Percentiles rank a stretch among this genome's conserved stretches.
Evolutionary conservation across 2,329 filamentous ascomycete genomes (phyloP).

Genomic region (Coleophoma eucalyptorum): DNA sequence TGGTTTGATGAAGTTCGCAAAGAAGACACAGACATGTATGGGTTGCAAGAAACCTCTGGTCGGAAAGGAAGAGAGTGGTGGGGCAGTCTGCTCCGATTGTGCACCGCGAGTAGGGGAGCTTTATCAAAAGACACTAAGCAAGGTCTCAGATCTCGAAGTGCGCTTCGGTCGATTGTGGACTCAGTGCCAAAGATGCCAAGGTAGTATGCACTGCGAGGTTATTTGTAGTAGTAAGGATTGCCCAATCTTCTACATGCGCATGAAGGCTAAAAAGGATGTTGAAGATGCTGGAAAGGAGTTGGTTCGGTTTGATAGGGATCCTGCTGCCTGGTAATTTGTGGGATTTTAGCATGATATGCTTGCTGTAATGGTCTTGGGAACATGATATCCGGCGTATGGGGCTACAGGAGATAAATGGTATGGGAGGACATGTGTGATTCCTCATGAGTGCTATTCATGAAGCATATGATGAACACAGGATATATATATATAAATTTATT

Average conservation of each 20-base stretch:
- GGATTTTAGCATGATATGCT: background rate
- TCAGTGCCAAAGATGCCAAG: constrained; percentile 96
- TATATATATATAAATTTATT: too few species aligned
- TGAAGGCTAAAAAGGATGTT: constrained; percentile 99
- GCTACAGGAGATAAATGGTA: background rate
- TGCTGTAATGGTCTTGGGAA: background rate
- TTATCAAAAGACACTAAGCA: constrained; percentile 86
- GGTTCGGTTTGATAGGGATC: constrained; percentile 82
- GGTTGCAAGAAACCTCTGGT: constrained; percentile 96
- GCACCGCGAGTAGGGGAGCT: constrained; percentile 82
- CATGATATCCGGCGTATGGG: background rate
- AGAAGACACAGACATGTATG: constrained; percentile 98
- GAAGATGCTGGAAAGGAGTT: constrained; percentile 93
- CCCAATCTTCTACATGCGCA: constrained; percentile 99
- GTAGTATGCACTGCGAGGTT: constrained; percentile 96
- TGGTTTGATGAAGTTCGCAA: constrained; percentile 96
- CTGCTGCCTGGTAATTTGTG: constrained; percentile 48
- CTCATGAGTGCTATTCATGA: too few species aligned
- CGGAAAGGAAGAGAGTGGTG: constrained; percentile 72
- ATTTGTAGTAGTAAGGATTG: constrained; percentile 96
- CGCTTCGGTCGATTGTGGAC: constrained; percentile 93
- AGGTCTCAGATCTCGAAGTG: constrained; percentile 88
- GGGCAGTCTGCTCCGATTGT: constrained; percentile 87
- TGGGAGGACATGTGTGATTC: background rate
- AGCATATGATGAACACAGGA: too few species aligned